Evolutionary conservation across 345 rosid species (phyloP).

Genomic region (Euphorbia peplus): DNA sequence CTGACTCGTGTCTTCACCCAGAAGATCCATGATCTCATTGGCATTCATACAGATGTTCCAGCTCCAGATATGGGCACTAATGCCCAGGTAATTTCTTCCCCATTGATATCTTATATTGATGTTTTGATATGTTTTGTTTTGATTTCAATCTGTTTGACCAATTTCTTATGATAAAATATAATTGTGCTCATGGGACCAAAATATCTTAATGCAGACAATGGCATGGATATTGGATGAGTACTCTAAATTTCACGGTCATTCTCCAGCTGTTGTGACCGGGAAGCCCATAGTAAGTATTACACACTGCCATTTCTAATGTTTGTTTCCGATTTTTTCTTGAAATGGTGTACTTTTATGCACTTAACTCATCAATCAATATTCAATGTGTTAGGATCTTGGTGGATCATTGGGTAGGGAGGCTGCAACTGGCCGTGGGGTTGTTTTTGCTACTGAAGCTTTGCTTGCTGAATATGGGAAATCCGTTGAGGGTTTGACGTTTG

Average conservation of each 20-base stretch:
- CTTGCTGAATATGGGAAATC: constrained; percentile 86
- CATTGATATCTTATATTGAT: neutral
- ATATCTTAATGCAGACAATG: constrained; percentile 57
- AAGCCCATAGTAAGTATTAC: constrained; percentile 68
- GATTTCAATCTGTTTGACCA: neutral
- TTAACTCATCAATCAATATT: neutral
- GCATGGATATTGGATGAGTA: constrained; percentile 98
- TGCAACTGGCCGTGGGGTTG: constrained; percentile 96
- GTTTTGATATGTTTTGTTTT: neutral
- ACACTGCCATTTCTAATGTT: neutral
- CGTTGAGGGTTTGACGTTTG: constrained; percentile 74
- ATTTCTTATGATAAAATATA: neutral
- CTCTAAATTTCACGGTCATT: constrained; percentile 94
- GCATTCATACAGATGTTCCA: constrained; percentile 86
- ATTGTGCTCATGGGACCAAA: neutral
- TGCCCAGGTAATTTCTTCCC: constrained; percentile 50
- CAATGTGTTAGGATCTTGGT: constrained; percentile 76
- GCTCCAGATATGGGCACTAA: constrained; percentile 98
- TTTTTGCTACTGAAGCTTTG: constrained; percentile 84
- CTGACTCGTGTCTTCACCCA: constrained; percentile 95
- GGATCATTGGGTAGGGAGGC: constrained; percentile 98
- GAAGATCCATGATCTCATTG: constrained; percentile 95
- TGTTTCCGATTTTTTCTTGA: constrained; percentile 3
- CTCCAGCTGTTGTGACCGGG: constrained; percentile 93
- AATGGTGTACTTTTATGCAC: neutral